Evolutionary conservation across 2,329 filamentous ascomycete species (phyloP).

Genomic region (Penicillium sp.): DNA sequence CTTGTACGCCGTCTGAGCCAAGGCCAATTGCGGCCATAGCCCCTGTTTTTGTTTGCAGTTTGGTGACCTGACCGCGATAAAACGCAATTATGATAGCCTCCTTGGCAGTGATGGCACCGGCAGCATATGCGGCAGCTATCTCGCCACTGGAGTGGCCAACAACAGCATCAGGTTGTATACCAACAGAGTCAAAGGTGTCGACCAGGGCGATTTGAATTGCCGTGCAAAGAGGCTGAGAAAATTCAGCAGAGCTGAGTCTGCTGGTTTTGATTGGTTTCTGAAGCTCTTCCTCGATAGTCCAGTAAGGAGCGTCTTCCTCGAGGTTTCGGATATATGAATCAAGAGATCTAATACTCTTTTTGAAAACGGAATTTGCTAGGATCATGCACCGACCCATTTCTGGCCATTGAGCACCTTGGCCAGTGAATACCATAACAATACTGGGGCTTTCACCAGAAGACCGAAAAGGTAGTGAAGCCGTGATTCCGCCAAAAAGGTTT

Average conservation of each 20-base stretch:
- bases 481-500: not conserved
- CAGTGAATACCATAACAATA: slow-evolving; percentile 5
- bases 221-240: slow-evolving; percentile 18
- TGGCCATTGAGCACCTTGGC: slow-evolving; percentile 9
- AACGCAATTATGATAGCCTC: slow-evolving; percentile 16
- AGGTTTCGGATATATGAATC: not conserved
- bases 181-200: slow-evolving; percentile 8
- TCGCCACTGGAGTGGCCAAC: slow-evolving; percentile 25
- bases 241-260: slow-evolving; percentile 3
- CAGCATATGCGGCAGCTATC: slow-evolving; percentile 23
- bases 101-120: slow-evolving; percentile 7
- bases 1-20: not conserved
- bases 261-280: not conserved
- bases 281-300: slow-evolving; percentile 4
- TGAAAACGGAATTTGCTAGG: not conserved
- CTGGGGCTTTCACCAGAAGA: not conserved
- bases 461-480: not conserved
- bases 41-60: not conserved
- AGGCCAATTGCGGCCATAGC: slow-evolving; percentile 17
- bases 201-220: slow-evolving; percentile 21
- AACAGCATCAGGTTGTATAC: slow-evolving; percentile 10
- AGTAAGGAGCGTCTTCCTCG: not conserved
- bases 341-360: not conserved
- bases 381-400: slow-evolving; percentile 5
- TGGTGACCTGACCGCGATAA: slow-evolving; percentile 10